Conservation (phyloP, 1,284 basidiomycete species). For the Fomitopsis palustris region DNA sequence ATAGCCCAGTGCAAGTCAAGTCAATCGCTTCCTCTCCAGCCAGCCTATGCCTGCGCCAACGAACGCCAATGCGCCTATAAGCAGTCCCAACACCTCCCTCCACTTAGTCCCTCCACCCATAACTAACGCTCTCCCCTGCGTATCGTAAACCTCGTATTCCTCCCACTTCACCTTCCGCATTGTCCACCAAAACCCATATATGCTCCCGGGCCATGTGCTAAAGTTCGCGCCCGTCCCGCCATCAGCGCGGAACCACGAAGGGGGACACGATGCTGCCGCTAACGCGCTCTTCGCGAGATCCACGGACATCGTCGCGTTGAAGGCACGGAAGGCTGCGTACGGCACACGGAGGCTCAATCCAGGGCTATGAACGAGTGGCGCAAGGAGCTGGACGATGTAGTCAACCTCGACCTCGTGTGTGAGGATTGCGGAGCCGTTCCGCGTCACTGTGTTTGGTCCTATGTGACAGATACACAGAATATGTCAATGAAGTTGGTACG, state of each 20-base stretch:
- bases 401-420: constrained; percentile 41
- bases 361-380: constrained; percentile 30
- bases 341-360: constrained; percentile 7
- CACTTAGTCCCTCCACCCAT: not conserved
- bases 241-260: constrained; percentile 37
- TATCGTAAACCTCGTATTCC: constrained; percentile 20
- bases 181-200: constrained; percentile 31
- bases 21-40: not conserved
- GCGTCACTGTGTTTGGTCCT: constrained; percentile 47
- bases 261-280: constrained; percentile 32
- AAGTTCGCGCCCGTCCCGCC: constrained; percentile 30
- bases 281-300: constrained; percentile 28
- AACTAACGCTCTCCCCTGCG: not conserved
- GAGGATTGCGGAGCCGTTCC: constrained; percentile 44
- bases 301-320: constrained; percentile 33
- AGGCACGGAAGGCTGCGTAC: constrained; percentile 29
- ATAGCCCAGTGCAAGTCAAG: too few species aligned
- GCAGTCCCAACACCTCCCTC: not conserved
- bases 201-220: constrained; percentile 37
- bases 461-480: not conserved
- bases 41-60: not conserved
- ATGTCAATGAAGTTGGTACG: not conserved
- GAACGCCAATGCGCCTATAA: not conserved
- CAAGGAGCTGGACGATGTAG: constrained; percentile 37
- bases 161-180: constrained; percentile 27